Conservation (phyloP, 164 flowering plant genomes). For the Santalum album region DNA sequence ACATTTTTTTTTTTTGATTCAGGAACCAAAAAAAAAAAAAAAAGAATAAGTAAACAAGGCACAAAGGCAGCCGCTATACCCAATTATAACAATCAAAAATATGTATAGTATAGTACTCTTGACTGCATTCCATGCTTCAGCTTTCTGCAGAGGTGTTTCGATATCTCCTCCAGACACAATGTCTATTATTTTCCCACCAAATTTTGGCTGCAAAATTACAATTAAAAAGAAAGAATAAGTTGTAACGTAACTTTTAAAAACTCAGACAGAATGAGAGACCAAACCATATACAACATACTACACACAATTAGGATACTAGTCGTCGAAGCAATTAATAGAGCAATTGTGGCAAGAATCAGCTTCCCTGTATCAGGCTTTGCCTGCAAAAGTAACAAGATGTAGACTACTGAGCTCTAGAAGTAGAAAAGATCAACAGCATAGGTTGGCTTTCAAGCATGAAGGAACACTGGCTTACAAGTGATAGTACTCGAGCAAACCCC, state of each 20-base stretch:
- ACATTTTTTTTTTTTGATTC: no score
- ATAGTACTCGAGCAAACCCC: constrained; percentile 64
- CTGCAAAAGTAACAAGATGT: constrained; percentile 27
- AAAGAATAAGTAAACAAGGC: not conserved
- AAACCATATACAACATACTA: constrained; percentile 2
- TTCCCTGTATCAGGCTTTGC: constrained; percentile 78
- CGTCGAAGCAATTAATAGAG: constrained; percentile 59
- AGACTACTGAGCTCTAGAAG: not conserved
- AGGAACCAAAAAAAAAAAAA: not conserved
- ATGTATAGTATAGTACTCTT: constrained; percentile 59
- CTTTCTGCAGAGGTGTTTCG: constrained; percentile 54
- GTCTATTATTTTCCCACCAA: constrained; percentile 89
- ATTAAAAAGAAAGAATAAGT: not conserved
- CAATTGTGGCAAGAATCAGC: constrained; percentile 55
- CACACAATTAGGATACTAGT: constrained; percentile 57
- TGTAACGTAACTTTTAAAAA: no score
- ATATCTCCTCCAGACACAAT: constrained; percentile 70
- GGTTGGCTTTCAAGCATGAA: not conserved
- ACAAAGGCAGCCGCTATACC: constrained; percentile 37
- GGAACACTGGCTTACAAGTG: constrained; percentile 49
- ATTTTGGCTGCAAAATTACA: constrained; percentile 70
- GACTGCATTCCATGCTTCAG: constrained; percentile 63
- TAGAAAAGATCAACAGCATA: not conserved
- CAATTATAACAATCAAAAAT: constrained; percentile 59
- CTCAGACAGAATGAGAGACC: no score